These are phyloP conservation scores for Nigrospora oryzae DNA, from an alignment of 2,329 filamentous ascomycete genomes.

Conservation along the genomic window DNA sequence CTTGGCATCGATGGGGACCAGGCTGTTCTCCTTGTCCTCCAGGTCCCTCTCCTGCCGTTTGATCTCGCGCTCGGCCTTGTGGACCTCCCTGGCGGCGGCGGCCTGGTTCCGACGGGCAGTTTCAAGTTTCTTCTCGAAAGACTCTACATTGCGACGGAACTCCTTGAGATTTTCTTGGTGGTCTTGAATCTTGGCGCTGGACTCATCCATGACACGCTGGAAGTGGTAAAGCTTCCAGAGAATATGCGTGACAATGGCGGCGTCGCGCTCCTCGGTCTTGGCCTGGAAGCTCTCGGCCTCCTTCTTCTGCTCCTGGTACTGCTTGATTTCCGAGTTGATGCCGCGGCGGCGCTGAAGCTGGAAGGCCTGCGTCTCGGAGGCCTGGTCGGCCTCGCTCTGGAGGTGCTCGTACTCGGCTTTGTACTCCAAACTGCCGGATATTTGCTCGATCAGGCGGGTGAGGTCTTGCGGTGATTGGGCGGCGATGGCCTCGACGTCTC, in stretches of 20 bases:
- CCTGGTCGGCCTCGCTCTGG: constrained; percentile 79
- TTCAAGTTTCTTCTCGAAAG: constrained; percentile 73
- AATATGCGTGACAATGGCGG: constrained; percentile 86
- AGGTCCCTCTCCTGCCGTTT: constrained; percentile 79
- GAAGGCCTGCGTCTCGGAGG: constrained; percentile 79
- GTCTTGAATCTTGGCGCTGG: constrained; percentile 80
- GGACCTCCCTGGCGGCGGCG: constrained; percentile 65
- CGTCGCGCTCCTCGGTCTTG: constrained; percentile 84
- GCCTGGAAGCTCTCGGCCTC: constrained; percentile 90
- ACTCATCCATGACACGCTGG: constrained; percentile 87
- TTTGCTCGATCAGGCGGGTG: constrained; percentile 91
- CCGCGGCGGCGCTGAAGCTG: constrained; percentile 83
- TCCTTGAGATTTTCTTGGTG: constrained; percentile 95
- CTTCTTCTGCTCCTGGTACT: constrained; percentile 93
- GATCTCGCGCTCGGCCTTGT: constrained; percentile 77
- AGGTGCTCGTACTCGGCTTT: constrained; percentile 88
- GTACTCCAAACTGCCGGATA: constrained; percentile 90
- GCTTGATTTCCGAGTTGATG: constrained; percentile 96
- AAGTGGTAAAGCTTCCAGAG: constrained; percentile 97
- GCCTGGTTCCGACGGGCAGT: constrained; percentile 77
- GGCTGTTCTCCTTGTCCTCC: constrained; percentile 74
- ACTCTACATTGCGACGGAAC: constrained; percentile 77
- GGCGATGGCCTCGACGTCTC: constrained; percentile 94
- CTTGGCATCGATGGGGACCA: constrained; percentile 90
- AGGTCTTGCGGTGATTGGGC: constrained; percentile 91